Conservation (phyloP, 805 yeast species). For the Groenewaldozyma salmanticensis region DNA sequence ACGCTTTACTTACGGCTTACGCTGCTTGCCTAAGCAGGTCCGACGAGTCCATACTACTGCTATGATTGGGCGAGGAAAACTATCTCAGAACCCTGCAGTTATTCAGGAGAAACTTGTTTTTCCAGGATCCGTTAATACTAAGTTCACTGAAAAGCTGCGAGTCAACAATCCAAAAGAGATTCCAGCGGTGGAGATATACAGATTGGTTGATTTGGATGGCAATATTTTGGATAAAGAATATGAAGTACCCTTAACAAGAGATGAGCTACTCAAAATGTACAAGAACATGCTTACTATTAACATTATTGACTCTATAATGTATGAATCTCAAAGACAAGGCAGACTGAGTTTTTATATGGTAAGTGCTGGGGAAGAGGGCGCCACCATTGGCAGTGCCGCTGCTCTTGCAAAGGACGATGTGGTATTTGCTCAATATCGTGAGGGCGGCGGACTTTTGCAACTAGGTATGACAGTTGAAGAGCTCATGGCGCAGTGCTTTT, state of each 20-base stretch:
- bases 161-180: constrained; percentile 14
- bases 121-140: constrained; percentile 20
- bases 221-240: constrained; percentile 18
- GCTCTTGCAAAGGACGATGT: constrained; percentile 24
- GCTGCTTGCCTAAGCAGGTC: background rate
- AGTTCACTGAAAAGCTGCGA: constrained; percentile 14
- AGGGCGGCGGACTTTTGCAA: constrained; percentile 25
- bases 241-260: constrained; percentile 17
- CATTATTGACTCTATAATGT: constrained; percentile 26
- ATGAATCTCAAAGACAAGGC: constrained; percentile 30
- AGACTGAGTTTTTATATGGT: constrained; percentile 28
- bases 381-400: constrained; percentile 27
- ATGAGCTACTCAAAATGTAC: constrained; percentile 23
- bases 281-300: constrained; percentile 25
- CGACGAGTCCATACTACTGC: background rate
- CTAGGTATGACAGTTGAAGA: constrained; percentile 25
- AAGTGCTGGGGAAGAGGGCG: constrained; percentile 29
- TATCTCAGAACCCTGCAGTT: constrained; percentile 16
- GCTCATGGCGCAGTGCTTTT: constrained; percentile 26
- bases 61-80: background rate
- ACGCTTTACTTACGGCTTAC: background rate
- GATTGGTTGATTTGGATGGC: constrained; percentile 24
- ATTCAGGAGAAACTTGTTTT: constrained; percentile 20
- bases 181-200: constrained; percentile 20
- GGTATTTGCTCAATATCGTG: constrained; percentile 27